Base-by-base conservation (phyloP, 176 grass and related monocot genomes). In the Cenchrus americanus region DNA sequence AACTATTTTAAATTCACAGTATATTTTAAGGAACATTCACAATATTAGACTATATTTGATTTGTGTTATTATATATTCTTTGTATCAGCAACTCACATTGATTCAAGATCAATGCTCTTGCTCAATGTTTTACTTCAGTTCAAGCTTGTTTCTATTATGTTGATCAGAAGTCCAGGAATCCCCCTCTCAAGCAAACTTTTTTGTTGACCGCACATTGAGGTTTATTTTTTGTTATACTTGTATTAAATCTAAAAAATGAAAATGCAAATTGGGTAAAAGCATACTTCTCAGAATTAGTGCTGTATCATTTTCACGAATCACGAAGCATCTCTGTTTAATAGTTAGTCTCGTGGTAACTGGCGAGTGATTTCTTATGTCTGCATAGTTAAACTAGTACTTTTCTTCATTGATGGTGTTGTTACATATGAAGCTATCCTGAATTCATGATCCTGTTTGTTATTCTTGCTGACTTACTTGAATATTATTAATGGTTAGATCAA, bases 201-300 rank as follows among this genome's bases (percentile, higher is more conserved):
- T 10, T 58, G 40, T 50, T 14, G 42, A 49, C 34, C 12, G 10
- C 21, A 34, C 57, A 63, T 53, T 60, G 6, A 27, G 62, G 7
- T 3, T 70, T 30, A 34, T 3, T 40, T 14, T 63, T 62, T 51
- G 40, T 3, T 11, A 49, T 23, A 76, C 30, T 11, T 76, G 26
- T 21, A 10, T 60, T 68, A 19, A 42, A 83, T 30, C 5, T 3
- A 32, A 44, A 71, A 71, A 60, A 2, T 53, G 54, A 32, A 61
- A 42, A 76, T 53, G n/a, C 34, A 42, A 62, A 42, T 61, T 17
- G 10, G 61, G 58, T 7, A 53, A 54, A 77, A 53, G 21, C 7
- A 51, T 62, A 53, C 40, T 82, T 76, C n/a, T n/a, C n/a, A n/a
- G n/a, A n/a, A 42, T 61, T 82, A 5, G 14, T 87, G 14, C 61